Conservation (phyloP, 306 rosid genomes). For the Prunus davidiana region DNA sequence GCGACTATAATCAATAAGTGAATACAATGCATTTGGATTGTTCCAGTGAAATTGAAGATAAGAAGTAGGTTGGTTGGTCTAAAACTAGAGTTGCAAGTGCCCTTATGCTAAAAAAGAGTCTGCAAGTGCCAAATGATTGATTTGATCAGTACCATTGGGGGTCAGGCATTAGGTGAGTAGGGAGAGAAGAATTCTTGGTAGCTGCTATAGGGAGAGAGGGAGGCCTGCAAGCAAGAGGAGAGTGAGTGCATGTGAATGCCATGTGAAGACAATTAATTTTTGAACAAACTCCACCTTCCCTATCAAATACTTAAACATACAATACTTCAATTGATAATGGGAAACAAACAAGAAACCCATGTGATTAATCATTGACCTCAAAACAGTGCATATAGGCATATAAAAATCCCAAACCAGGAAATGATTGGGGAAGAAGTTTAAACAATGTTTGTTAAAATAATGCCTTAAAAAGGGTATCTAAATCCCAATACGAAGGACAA, state of each 20-base stretch:
- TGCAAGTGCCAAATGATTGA: constrained; percentile 44
- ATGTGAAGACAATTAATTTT: constrained; percentile 68
- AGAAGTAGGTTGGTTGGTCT: neutral
- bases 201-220: constrained; percentile 5
- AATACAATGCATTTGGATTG: neutral
- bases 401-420: constrained; percentile 12
- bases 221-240: neutral
- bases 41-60: neutral
- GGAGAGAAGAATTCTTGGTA: constrained; percentile 33
- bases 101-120: neutral
- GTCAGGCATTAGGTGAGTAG: constrained; percentile 32
- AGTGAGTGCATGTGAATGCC: constrained; percentile 61
- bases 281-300: constrained; percentile 32
- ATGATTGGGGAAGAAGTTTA: constrained; percentile 4
- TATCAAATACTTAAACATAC: constrained; percentile 11
- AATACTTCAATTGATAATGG: constrained; percentile 18
- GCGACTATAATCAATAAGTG: neutral
- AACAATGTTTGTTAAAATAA: constrained; percentile 3
- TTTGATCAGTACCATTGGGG: constrained; percentile 6
- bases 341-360: constrained; percentile 50
- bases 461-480: neutral
- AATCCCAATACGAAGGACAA: neutral
- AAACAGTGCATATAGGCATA: constrained; percentile 15
- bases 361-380: constrained; percentile 59
- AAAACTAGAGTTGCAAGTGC: neutral